Conservation (phyloP, 306 rosid species). For the Citrullus amarus region DNA sequence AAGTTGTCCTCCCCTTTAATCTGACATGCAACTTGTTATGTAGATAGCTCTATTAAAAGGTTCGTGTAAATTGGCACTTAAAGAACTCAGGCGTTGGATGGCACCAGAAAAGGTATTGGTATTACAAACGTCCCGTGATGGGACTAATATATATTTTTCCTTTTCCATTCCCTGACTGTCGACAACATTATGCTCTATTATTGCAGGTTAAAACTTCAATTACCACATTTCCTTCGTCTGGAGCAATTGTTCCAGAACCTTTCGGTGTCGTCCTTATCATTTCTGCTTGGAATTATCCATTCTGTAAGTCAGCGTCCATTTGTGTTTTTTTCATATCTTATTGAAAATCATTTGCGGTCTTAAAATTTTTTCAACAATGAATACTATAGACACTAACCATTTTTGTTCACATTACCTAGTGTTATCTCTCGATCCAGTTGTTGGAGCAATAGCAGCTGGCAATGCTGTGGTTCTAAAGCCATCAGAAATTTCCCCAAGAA, state of each 20-base stretch:
- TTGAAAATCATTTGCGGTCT: background rate
- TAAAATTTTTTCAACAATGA: background rate
- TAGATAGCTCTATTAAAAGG: conserved; percentile 63
- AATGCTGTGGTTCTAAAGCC: conserved; percentile 94
- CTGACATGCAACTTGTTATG: conserved; percentile 10
- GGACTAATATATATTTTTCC: background rate
- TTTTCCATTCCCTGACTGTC: background rate
- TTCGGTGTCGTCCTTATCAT: conserved; percentile 72
- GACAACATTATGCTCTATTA: background rate
- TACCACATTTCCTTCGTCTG: conserved; percentile 78
- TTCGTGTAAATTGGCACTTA: conserved; percentile 46
- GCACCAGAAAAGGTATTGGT: conserved; percentile 62
- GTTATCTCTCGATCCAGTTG: conserved; percentile 82
- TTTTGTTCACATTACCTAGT: conserved; percentile 31
- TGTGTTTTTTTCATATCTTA: background rate
- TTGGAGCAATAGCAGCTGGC: conserved; percentile 98
- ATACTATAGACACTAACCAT: background rate
- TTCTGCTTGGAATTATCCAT: conserved; percentile 99
- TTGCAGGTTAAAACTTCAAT: conserved; percentile 70
- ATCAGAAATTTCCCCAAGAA: conserved; percentile 79
- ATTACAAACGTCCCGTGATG: background rate
- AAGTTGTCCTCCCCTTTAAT: background rate
- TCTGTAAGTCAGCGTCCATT: conserved; percentile 41
- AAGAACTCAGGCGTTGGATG: conserved; percentile 68
- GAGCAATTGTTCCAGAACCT: conserved; percentile 91